Evolutionary conservation across 495 filamentous ascomycete genomes (phyloP).

Genomic region (Tuber umbilicatum): DNA sequence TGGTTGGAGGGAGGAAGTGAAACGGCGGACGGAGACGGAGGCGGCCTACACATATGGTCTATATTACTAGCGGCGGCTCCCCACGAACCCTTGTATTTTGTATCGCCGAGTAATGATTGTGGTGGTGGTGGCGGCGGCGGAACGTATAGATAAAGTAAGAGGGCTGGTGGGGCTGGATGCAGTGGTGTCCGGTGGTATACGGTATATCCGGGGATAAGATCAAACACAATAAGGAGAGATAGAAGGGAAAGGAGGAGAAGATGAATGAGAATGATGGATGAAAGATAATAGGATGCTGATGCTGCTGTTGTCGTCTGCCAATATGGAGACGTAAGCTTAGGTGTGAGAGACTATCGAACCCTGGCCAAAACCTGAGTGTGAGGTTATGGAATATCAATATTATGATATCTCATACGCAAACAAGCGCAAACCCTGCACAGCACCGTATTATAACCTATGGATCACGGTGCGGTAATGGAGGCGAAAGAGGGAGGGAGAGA

Average conservation of each 20-base stretch:
- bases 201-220: background rate
- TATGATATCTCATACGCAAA: background rate
- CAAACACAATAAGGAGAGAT: background rate
- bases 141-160: background rate
- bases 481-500: background rate
- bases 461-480: background rate
- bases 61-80: conserved; percentile 20
- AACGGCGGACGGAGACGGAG: conserved; percentile 12
- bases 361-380: background rate
- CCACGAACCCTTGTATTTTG: conserved; percentile 23
- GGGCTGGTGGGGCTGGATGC: background rate
- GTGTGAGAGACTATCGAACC: background rate
- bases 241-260: background rate
- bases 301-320: background rate
- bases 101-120: conserved; percentile 4
- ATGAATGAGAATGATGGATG: background rate
- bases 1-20: conserved; percentile 14
- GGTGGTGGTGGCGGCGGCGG: conserved; percentile 3
- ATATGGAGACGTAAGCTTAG: background rate
- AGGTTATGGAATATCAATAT: background rate
- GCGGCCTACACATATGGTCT: conserved; percentile 27
- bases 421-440: background rate
- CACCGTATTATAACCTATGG: background rate
- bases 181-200: background rate
- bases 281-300: background rate